Evolutionary conservation across 257 asterid species (phyloP).

Genomic region (Solanum bukasovii): DNA sequence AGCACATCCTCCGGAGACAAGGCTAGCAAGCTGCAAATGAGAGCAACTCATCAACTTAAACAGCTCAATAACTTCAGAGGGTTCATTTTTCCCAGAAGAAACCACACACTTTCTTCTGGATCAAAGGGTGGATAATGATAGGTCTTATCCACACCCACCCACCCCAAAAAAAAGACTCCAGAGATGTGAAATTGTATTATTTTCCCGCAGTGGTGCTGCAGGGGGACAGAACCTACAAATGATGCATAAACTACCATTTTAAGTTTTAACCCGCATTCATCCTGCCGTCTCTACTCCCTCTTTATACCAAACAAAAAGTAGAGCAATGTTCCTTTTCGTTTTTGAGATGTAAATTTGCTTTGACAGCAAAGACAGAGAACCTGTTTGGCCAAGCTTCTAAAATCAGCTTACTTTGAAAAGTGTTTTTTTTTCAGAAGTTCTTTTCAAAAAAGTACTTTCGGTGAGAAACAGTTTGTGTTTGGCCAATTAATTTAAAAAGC

Average conservation of each 20-base stretch:
- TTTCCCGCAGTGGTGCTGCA: neutral
- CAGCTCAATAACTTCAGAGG: neutral
- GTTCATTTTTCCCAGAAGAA: neutral
- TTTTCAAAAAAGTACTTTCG: neutral
- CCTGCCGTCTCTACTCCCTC: neutral
- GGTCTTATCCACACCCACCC: neutral
- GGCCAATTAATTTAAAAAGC: neutral
- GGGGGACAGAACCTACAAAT: neutral
- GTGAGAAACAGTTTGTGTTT: neutral
- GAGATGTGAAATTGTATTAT: neutral
- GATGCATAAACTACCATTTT: neutral
- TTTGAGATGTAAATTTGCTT: neutral
- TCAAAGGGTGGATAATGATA: neutral
- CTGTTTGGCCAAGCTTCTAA: neutral
- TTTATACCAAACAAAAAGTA: neutral
- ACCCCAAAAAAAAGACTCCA: neutral
- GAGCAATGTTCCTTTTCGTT: neutral
- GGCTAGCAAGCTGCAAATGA: slow-evolving; percentile 59
- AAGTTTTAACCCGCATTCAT: neutral
- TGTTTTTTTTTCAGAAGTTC: neutral
- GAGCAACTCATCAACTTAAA: slow-evolving; percentile 6
- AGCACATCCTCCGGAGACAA: slow-evolving; percentile 83
- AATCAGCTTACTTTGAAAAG: neutral
- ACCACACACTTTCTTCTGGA: neutral
- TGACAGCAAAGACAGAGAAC: neutral